Evolutionary conservation across 2,329 filamentous ascomycete species (phyloP), one percentile per base, ranked within the genome.

Genomic region (Cladophialophora yegresii): DNA sequence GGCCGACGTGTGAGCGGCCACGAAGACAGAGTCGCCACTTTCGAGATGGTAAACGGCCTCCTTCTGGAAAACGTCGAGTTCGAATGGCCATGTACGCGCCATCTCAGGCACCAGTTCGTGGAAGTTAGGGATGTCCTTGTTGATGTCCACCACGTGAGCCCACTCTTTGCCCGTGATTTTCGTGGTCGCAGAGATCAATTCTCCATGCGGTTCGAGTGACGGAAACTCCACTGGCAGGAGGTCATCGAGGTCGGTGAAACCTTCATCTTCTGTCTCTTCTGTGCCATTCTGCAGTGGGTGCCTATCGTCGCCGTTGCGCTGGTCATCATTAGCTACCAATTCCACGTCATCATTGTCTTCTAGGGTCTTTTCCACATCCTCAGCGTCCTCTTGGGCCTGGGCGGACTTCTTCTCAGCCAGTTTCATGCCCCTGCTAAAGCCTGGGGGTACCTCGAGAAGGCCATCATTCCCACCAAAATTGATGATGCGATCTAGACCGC

Each of bases 141-240:
- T 93, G 71, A 98, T 89, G 75, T 99, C 93, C 1, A 99, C 93
- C 87, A 99, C 96, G 78, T 99, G 95, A 58, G 95, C 95, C 93
- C 95, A 99, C 79, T 98, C 92, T 72, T 86, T 89, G 6, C 90
- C 90, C 45, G 87, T 87, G 72, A 89, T 90, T 73, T 88, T 90
- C 66, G 87, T 82, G 65, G 87, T 86, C 8, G 90, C 88, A 58
- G 89, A 81, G 22, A 89, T 84, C 32, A 97, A 85, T 23, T 87
- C 84, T n/a, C 88, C 88, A 73, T 89, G 90, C 9, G 95, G 92
- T 70, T 96, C 91, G 6, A 99, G 77, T 12, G 96, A 90, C 0
- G 95, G 93, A 72, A 97, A 99, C 73, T 99, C 95, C 28, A 96
- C 86, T 0, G 95, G 95, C 0, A 99, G 78, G 5, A 99, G 82